Evolutionary conservation across 31 red algal genomes (phyloP).

Genomic region (Bonnemaisonia californica): DNA sequence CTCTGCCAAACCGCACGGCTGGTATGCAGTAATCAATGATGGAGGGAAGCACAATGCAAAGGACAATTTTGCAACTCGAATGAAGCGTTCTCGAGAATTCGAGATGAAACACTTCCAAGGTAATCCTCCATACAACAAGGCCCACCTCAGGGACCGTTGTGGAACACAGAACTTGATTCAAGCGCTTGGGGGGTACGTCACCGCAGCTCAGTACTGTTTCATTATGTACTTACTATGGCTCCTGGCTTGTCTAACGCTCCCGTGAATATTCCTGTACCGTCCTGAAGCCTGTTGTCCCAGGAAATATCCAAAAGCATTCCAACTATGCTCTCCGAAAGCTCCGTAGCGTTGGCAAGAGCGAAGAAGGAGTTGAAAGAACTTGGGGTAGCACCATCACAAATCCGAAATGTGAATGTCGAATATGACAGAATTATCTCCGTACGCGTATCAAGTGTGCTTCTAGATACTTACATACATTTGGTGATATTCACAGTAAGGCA

Average conservation of each 20-base stretch:
- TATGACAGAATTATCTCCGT: slow-evolving; percentile 11
- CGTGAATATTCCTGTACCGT: too few relatives aligned
- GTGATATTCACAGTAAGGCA: too few relatives aligned
- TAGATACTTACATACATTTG: too few relatives aligned
- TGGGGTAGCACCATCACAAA: background rate
- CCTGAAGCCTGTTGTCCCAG: background rate
- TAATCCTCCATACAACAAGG: slow-evolving; percentile 12
- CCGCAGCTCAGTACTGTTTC: background rate
- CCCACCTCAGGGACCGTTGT: slow-evolving; percentile 3
- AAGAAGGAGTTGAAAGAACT: slow-evolving; percentile 4
- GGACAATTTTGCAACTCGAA: background rate
- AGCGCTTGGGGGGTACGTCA: slow-evolving; percentile 14
- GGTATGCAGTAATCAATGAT: slow-evolving; percentile 30
- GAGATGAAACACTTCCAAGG: slow-evolving; percentile 8
- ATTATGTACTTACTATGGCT: background rate
- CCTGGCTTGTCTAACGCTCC: background rate
- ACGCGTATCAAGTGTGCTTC: too few relatives aligned
- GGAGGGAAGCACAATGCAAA: background rate
- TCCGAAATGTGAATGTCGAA: background rate
- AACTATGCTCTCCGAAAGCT: slow-evolving; percentile 25
- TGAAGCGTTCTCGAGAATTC: slow-evolving; percentile 6
- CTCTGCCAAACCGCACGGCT: slow-evolving; percentile 23
- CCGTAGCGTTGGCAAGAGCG: slow-evolving; percentile 7
- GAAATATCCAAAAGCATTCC: slow-evolving; percentile 7
- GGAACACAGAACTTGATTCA: slow-evolving; percentile 12